Evolutionary conservation across 495 filamentous ascomycete genomes (phyloP).

Genomic region (Daldinia grandis): DNA sequence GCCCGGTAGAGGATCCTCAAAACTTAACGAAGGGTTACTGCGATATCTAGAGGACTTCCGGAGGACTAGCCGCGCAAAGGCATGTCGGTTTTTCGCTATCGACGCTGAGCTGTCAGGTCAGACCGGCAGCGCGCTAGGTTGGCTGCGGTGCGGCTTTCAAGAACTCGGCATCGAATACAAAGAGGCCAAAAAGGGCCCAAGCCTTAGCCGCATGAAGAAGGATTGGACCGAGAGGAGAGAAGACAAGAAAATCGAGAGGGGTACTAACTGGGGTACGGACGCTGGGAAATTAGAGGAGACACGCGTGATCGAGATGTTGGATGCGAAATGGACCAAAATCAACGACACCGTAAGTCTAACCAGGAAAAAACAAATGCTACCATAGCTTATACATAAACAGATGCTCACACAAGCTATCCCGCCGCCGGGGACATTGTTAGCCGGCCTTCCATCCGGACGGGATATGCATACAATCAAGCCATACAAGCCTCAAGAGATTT

Average conservation of each 20-base stretch:
- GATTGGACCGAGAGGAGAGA: constrained; percentile 74
- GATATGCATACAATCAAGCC: constrained; percentile 77
- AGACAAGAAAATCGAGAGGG: constrained; percentile 73
- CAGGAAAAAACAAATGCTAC: not conserved
- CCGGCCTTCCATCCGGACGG: constrained; percentile 83
- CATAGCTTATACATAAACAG: constrained; percentile 51
- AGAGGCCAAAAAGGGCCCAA: constrained; percentile 56
- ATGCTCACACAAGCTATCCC: constrained; percentile 84
- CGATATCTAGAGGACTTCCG: constrained; percentile 78
- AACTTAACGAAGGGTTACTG: constrained; percentile 69
- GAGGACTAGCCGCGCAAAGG: constrained; percentile 77
- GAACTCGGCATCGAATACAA: constrained; percentile 69
- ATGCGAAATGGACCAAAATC: constrained; percentile 87
- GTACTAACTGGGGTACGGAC: constrained; percentile 78
- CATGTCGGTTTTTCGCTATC: constrained; percentile 88
- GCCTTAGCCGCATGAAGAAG: constrained; percentile 74
- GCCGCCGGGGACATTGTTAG: constrained; percentile 69
- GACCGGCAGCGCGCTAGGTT: constrained; percentile 83
- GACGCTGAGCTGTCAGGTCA: constrained; percentile 85
- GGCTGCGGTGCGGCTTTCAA: constrained; percentile 76
- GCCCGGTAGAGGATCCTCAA: constrained; percentile 45
- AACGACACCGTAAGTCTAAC: constrained; percentile 82
- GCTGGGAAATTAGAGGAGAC: constrained; percentile 85
- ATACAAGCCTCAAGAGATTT: constrained; percentile 67
- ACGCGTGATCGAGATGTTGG: constrained; percentile 84